Evolutionary conservation across 495 filamentous ascomycete genomes (phyloP).

Genomic region (Tuber aestivum): DNA sequence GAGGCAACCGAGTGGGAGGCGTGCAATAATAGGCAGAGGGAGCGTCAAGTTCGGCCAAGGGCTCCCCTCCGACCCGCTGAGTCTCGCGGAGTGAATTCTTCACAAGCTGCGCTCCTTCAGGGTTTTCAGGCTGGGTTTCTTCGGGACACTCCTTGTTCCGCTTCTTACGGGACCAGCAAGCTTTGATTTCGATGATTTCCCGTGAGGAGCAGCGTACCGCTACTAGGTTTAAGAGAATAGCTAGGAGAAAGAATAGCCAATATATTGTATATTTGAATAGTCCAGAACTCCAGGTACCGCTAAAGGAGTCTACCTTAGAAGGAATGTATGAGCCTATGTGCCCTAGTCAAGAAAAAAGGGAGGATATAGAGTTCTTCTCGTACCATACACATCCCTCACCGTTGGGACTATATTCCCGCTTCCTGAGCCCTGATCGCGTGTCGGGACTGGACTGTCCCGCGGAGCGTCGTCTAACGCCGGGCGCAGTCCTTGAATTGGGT

Average conservation of each 20-base stretch:
- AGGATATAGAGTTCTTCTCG: not conserved
- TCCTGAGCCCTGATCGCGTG: not conserved
- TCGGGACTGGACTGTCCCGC: not conserved
- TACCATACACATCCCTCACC: not conserved
- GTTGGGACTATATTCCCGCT: not conserved
- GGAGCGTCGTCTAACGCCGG: not conserved
- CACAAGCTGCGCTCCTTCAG: not conserved
- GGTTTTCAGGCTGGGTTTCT: too few relatives aligned
- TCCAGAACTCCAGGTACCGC: not conserved
- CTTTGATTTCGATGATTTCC: not conserved
- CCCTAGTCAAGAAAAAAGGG: not conserved
- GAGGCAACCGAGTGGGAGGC: not conserved
- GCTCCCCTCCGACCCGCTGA: not conserved
- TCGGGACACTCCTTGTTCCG: not conserved
- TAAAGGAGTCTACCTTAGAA: not conserved
- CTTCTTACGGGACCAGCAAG: not conserved
- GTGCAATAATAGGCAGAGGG: not conserved
- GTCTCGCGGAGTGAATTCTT: not conserved
- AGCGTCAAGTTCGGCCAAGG: not conserved
- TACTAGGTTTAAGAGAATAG: not conserved
- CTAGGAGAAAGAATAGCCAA: not conserved
- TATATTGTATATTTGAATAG: not conserved
- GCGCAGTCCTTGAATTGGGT: not conserved
- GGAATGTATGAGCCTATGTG: not conserved
- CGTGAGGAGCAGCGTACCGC: not conserved